Evolutionary conservation across 805 yeast genomes (phyloP).

Genomic region (Scheffersomyces coipomensis): DNA sequence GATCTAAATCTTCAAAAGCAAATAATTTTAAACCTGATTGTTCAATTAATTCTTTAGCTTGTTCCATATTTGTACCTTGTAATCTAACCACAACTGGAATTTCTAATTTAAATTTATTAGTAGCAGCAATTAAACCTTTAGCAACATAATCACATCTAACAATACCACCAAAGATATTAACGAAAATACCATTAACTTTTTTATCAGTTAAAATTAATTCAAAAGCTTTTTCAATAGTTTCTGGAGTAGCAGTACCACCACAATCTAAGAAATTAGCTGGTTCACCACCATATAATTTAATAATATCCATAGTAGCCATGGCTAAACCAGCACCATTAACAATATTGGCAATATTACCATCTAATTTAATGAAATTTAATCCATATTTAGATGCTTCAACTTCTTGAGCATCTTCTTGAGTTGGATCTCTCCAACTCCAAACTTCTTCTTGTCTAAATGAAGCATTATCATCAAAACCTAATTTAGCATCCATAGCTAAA

Average conservation of each 20-base stretch:
- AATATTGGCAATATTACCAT: slow-evolving; percentile 97
- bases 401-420: slow-evolving; percentile 98
- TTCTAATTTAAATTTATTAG: slow-evolving; percentile 84
- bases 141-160: slow-evolving; percentile 99
- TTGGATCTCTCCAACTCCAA: slow-evolving; percentile 92
- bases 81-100: slow-evolving; percentile 97
- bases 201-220: slow-evolving; percentile 86
- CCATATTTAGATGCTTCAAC: slow-evolving; percentile 87
- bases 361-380: slow-evolving; percentile 94
- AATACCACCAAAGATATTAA: slow-evolving; percentile 98
- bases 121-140: slow-evolving; percentile 92
- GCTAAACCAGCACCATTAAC: slow-evolving; percentile 99
- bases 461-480: slow-evolving; percentile 97
- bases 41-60: slow-evolving; percentile 82
- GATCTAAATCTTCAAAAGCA: slow-evolving; percentile 89
- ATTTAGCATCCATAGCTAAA: slow-evolving; percentile 98
- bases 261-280: slow-evolving; percentile 99
- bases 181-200: slow-evolving; percentile 91
- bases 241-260: slow-evolving; percentile 99
- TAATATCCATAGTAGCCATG: slow-evolving; percentile 99
- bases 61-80: slow-evolving; percentile 94
- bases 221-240: slow-evolving; percentile 96
- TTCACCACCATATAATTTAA: slow-evolving; percentile 95
- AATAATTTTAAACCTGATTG: slow-evolving; percentile 91
- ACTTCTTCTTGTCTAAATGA: slow-evolving; percentile 92